phyloP scores from a whole-genome alignment of 23 red algal species.

The Gracilaria caudata region DNA sequence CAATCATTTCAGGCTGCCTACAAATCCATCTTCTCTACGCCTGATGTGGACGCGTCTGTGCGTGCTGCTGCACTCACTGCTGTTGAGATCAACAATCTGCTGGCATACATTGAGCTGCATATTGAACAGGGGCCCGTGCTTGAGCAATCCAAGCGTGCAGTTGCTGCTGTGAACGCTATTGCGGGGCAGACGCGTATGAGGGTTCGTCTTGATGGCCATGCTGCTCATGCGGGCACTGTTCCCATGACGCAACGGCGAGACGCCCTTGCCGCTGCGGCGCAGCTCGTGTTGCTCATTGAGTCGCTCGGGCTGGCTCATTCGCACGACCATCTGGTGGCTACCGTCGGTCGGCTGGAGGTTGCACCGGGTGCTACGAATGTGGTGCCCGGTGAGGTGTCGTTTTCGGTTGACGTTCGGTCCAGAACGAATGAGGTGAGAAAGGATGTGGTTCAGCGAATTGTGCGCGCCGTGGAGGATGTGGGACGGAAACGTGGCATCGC shows the following conservation, averaged over 20 bases:
- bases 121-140: conserved; percentile 91
- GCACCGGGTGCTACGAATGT: conserved; percentile 44
- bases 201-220: conserved; percentile 28
- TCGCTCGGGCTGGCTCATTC: neutral
- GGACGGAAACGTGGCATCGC: conserved; percentile 18
- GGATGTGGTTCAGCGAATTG: conserved; percentile 5
- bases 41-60: conserved; percentile 30
- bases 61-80: conserved; percentile 13
- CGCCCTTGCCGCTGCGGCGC: conserved; percentile 70
- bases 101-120: conserved; percentile 76
- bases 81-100: conserved; percentile 10
- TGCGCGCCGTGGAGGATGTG: neutral
- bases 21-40: neutral
- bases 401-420: conserved; percentile 61
- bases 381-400: conserved; percentile 39
- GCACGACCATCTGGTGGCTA: conserved; percentile 56
- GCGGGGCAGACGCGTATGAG: conserved; percentile 65
- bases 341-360: conserved; percentile 67
- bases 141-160: conserved; percentile 17
- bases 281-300: conserved; percentile 62
- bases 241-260: conserved; percentile 72
- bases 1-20: conserved; percentile 4
- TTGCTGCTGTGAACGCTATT: conserved; percentile 74
- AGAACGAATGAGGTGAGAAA: neutral
- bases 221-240: conserved; percentile 85